These are phyloP conservation scores for Datisca glomerata DNA, from an alignment of 306 rosid species.

Conservation along the genomic window DNA sequence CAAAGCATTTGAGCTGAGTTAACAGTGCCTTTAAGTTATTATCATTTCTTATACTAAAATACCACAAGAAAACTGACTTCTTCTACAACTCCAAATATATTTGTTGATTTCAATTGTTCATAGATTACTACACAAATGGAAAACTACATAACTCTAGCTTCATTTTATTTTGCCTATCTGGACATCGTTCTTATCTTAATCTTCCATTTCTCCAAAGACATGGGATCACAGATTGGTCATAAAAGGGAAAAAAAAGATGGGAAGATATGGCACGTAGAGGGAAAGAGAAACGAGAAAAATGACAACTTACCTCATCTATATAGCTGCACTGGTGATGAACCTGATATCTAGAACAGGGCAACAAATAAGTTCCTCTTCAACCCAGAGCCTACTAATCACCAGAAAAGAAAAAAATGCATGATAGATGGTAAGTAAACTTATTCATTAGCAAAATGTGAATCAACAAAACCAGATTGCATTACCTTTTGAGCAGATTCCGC, in stretches of 20 bases:
- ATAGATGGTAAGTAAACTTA: neutral
- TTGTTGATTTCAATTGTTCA: neutral
- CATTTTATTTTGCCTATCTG: neutral
- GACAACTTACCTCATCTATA: slow-evolving; percentile 48
- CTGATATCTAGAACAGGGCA: slow-evolving; percentile 33
- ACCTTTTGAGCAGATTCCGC: slow-evolving; percentile 35
- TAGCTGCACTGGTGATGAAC: slow-evolving; percentile 78
- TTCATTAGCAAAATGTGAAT: neutral
- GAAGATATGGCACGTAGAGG: neutral
- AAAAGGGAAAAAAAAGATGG: neutral
- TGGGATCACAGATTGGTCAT: too few relatives aligned
- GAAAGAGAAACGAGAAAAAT: slow-evolving; percentile 3
- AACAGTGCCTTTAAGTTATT: too few relatives aligned
- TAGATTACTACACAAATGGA: neutral
- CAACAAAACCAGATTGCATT: neutral
- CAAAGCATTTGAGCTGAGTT: too few relatives aligned
- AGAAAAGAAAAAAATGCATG: neutral
- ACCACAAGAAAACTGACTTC: too few relatives aligned
- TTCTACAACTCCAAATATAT: too few relatives aligned
- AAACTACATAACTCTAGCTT: too few relatives aligned
- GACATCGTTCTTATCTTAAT: too few relatives aligned
- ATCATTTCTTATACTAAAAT: too few relatives aligned
- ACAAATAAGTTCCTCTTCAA: slow-evolving; percentile 21
- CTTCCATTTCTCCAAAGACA: too few relatives aligned
- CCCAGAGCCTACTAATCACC: slow-evolving; percentile 38